Evolutionary conservation across 148 eudicot genomes (phyloP).

Genomic region (Cornus florida): DNA sequence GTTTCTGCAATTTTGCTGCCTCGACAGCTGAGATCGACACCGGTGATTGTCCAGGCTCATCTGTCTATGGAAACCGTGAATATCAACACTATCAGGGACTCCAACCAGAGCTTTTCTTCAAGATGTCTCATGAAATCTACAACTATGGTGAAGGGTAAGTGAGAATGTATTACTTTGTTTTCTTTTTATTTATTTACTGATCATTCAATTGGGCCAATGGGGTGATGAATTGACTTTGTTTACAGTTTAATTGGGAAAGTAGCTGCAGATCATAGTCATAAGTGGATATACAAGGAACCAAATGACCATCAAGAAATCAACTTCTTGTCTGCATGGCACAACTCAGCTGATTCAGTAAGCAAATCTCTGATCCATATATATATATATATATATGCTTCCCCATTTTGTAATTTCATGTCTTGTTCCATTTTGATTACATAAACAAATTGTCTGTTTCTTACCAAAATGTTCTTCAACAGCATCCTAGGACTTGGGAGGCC

Average conservation of each 20-base stretch:
- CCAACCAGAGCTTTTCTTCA: slow-evolving; percentile 97
- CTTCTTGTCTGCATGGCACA: slow-evolving; percentile 96
- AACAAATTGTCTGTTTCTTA: not conserved
- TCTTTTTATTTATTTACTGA: too few species aligned
- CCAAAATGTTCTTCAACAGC: slow-evolving; percentile 41
- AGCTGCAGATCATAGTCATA: slow-evolving; percentile 94
- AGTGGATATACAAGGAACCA: slow-evolving; percentile 92
- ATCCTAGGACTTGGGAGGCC: slow-evolving; percentile 99
- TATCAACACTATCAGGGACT: slow-evolving; percentile 74
- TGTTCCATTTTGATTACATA: too few species aligned
- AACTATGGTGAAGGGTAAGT: slow-evolving; percentile 96
- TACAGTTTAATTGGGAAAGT: slow-evolving; percentile 93
- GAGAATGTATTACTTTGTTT: not conserved
- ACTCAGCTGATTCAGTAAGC: slow-evolving; percentile 82
- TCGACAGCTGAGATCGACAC: slow-evolving; percentile 65
- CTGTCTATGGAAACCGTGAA: slow-evolving; percentile 43
- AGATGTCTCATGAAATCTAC: slow-evolving; percentile 99
- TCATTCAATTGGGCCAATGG: not conserved
- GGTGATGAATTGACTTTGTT: not conserved
- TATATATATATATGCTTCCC: not conserved
- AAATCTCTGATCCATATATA: not conserved
- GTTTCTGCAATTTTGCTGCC: slow-evolving; percentile 91
- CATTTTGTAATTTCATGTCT: not conserved
- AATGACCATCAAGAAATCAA: slow-evolving; percentile 91
- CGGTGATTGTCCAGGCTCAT: slow-evolving; percentile 40